Conservation (phyloP, 108 stramenopile genomes). For the Nitzschia sp. region DNA sequence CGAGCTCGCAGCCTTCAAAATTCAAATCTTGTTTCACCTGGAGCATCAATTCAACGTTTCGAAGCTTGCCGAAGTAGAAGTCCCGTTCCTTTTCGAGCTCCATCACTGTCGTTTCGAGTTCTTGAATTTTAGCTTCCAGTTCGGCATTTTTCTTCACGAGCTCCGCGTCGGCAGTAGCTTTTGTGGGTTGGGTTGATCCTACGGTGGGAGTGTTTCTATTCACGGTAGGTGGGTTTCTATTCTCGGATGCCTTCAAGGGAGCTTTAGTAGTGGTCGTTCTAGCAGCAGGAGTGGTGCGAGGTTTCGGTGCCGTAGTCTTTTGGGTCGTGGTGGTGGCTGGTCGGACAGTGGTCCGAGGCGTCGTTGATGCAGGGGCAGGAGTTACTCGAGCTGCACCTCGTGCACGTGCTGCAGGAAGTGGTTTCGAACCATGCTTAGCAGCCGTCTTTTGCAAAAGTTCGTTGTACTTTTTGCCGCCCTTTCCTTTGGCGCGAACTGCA, state of each 20-base stretch:
- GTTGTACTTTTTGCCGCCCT: conserved; percentile 76
- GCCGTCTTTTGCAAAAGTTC: conserved; percentile 14
- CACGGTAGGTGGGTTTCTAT: background rate
- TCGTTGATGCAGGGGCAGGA: conserved; percentile 5
- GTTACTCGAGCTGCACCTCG: background rate
- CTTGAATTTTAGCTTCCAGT: conserved; percentile 41
- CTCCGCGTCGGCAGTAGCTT: conserved; percentile 39
- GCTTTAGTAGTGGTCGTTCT: conserved; percentile 4
- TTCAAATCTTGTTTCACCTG: conserved; percentile 81
- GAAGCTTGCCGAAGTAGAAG: conserved; percentile 97
- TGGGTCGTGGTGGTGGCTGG: conserved; percentile 15
- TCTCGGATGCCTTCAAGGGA: background rate
- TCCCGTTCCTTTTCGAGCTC: conserved; percentile 88
- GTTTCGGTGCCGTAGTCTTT: conserved; percentile 15
- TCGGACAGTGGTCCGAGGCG: background rate
- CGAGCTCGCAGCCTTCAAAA: conserved; percentile 42
- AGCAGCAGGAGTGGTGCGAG: conserved; percentile 10
- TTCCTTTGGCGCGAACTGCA: conserved; percentile 83
- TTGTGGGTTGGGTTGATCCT: background rate
- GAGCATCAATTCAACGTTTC: conserved; percentile 91
- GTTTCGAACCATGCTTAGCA: conserved; percentile 5
- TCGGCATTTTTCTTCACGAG: conserved; percentile 58
- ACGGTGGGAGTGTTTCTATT: conserved; percentile 1
- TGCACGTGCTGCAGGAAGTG: background rate
- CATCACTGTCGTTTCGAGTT: conserved; percentile 53